These are phyloP conservation scores for Dendrobium officinale DNA, from an alignment of 106 monocot species.

Conservation along the genomic window DNA sequence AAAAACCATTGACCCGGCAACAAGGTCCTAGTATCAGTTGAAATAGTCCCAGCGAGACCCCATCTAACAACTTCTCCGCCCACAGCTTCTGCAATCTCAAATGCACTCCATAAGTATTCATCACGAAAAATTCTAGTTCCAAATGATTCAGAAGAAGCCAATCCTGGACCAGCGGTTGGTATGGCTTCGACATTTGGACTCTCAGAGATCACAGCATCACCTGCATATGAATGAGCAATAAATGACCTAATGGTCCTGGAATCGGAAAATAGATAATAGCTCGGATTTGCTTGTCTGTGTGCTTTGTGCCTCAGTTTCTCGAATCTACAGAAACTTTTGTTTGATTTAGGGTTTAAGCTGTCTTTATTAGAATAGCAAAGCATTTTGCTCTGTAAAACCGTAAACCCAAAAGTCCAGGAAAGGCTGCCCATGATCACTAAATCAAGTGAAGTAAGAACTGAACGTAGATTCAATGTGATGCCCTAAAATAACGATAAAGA, in stretches of 20 bases:
- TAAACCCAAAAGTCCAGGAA: background rate
- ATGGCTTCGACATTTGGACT: background rate
- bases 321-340: background rate
- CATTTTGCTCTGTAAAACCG: background rate
- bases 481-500: background rate
- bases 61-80: slow-evolving; percentile 18
- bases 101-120: slow-evolving; percentile 15
- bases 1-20: slow-evolving; percentile 33
- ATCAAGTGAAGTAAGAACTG: background rate
- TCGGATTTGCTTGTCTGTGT: background rate
- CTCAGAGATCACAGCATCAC: background rate
- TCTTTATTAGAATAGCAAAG: background rate
- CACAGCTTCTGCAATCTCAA: slow-evolving; percentile 28
- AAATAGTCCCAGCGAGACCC: slow-evolving; percentile 23
- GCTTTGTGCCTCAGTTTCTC: background rate
- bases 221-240: background rate
- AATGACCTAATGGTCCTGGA: background rate
- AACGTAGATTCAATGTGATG: background rate
- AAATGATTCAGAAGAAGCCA: background rate
- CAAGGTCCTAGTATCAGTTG: slow-evolving; percentile 18
- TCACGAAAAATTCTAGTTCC: slow-evolving; percentile 1
- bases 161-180: background rate
- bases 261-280: background rate
- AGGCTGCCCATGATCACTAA: background rate
- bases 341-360: background rate